Evolutionary conservation across 106 monocot genomes (phyloP), one percentile per base, ranked within the genome.

Genomic region (Dendrobium catenatum): DNA sequence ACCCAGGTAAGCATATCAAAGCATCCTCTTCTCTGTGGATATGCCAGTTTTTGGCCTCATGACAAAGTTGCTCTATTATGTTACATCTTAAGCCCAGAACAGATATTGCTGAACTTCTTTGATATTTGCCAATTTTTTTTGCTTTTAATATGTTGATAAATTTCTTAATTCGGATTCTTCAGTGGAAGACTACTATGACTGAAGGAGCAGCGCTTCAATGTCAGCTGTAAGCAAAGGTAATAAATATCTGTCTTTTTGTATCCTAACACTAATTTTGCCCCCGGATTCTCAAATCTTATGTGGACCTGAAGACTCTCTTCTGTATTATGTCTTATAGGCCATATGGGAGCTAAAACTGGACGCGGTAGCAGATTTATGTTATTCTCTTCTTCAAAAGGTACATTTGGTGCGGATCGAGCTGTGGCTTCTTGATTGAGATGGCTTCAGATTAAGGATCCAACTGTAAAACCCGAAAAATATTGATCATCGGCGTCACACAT

Each of bases 1-100:
- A 68, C 10, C 72, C 73, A 74, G 81, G 81, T 81, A 56, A 70
- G 33, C 48, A 80, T 72, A 2, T 31, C 43, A 44, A 74, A 44
- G 41, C n/a, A 74, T 44, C 0, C 31, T n/a, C 2, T 13, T 44
- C 4, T 44, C 31, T 42, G 0, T 73, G 2, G 10, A 20, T 74
- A 2, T 74, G 43, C 44, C 6, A 13, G 4, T 41, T 11, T 9
- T 0, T 9, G 33, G n/a, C 22, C 22, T 66, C 6, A 66, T 26
- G 20, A 22, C 5, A 20, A 20, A 22, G 17, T 31, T 15, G 0
- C 3, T 33, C 3, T 70, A 4, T 33, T 16, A 11, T 70, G 9
- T 70, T 26, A 70, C 29, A 70, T 11, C 68, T 24, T 1, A 73
- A 16, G 29, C 42, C 26, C 29, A 31, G 10, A 13, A 68, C 68